phyloP scores from a whole-genome alignment of 306 rosid genomes.

The Luffa acutangula region DNA sequence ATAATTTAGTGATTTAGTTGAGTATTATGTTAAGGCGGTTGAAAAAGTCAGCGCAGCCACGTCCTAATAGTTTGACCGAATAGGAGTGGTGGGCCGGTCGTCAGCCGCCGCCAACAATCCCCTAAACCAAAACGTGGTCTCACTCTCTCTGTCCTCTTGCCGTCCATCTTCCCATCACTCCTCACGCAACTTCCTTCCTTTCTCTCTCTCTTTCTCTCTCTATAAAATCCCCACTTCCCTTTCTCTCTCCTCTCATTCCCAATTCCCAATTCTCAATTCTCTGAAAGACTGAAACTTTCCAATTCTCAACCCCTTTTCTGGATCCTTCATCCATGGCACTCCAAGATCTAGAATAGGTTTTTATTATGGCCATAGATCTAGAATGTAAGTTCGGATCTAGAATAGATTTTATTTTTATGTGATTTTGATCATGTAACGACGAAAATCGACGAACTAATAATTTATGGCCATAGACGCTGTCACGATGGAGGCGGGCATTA shows the following conservation, averaged over 20 bases:
- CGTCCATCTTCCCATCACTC: conserved; percentile 53
- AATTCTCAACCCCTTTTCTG: not conserved
- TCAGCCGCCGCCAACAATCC: conserved; percentile 40
- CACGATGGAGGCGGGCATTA: too few species aligned
- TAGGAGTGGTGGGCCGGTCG: conserved; percentile 17
- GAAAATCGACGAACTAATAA: too few species aligned
- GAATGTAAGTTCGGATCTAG: too few species aligned
- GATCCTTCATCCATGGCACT: conserved; percentile 40
- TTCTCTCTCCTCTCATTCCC: conserved; percentile 10
- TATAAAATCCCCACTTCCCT: conserved; percentile 22
- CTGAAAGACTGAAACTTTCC: not conserved
- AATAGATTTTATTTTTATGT: too few species aligned
- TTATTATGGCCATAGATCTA: too few species aligned
- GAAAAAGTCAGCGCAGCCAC: conserved; percentile 5
- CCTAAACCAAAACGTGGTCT: conserved; percentile 29
- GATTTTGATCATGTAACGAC: too few species aligned
- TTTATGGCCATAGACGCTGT: too few species aligned
- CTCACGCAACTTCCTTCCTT: conserved; percentile 66
- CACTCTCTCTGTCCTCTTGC: conserved; percentile 7
- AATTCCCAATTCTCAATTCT: not conserved
- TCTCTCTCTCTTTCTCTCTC: not conserved
- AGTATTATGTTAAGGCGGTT: not conserved
- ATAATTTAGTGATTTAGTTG: too few species aligned
- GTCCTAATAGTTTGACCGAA: conserved; percentile 21
- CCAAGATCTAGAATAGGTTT: too few species aligned